A percentile compares a stretch with the other conserved stretches of the same genome.
These are phyloP conservation scores for Blastomyces parvus DNA, from an alignment of 2,329 filamentous ascomycete species.

Conservation along the genomic window DNA sequence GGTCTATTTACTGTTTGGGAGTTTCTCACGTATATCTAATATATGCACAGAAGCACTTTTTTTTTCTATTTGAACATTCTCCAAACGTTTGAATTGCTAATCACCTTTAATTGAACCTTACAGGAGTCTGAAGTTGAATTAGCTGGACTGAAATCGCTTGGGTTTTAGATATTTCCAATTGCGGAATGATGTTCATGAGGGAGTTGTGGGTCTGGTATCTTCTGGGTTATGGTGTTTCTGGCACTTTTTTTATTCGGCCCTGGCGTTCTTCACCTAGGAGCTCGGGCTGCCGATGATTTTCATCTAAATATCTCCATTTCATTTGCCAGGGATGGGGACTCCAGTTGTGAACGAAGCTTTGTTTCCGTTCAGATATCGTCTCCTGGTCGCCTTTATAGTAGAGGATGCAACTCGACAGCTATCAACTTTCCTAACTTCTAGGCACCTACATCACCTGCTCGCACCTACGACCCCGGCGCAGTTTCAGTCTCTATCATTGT, in stretches of 20 bases:
- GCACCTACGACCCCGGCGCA: not conserved
- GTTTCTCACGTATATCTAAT: not conserved
- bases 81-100: slow-evolving; percentile 5
- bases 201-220: not conserved
- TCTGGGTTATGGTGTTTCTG: not conserved
- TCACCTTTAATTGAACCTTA: not conserved
- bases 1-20: not conserved
- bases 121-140: slow-evolving; percentile 7
- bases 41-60: not conserved
- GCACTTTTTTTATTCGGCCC: not conserved
- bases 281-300: not conserved
- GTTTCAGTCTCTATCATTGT: not conserved
- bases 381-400: not conserved
- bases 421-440: not conserved
- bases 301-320: not conserved
- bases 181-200: not conserved
- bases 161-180: slow-evolving; percentile 2
- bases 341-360: not conserved
- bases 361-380: not conserved
- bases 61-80: not conserved
- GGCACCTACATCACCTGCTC: not conserved
- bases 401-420: not conserved
- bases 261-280: not conserved
- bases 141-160: slow-evolving; percentile 1
- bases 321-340: not conserved